These are phyloP conservation scores for Camellia sinensis DNA, from an alignment of 148 eudicot species.

Conservation along the genomic window DNA sequence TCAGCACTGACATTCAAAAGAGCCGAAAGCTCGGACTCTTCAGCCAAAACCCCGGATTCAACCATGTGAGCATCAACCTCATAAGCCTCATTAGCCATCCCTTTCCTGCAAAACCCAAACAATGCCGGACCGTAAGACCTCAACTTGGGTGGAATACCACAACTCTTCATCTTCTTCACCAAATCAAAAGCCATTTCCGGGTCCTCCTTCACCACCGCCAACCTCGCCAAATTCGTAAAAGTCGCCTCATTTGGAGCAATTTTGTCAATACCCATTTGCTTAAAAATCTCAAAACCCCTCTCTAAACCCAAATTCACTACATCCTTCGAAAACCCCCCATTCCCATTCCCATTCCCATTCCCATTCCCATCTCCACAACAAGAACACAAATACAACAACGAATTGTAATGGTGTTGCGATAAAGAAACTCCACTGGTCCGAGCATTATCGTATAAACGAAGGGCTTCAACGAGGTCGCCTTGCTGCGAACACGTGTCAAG, in stretches of 20 bases:
- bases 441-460: constrained; percentile 59
- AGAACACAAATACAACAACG: constrained; percentile 71
- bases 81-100: constrained; percentile 65
- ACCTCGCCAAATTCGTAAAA: constrained; percentile 81
- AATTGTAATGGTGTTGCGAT: constrained; percentile 56
- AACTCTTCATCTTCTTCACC: constrained; percentile 60
- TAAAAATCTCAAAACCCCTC: constrained; percentile 78
- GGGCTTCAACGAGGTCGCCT: constrained; percentile 49
- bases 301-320: constrained; percentile 33
- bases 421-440: constrained; percentile 33
- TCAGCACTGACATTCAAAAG: constrained; percentile 68
- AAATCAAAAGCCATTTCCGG: constrained; percentile 84
- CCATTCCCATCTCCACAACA: constrained; percentile 9
- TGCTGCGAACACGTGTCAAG: constrained; percentile 66
- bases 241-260: constrained; percentile 86
- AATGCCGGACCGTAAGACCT: constrained; percentile 92
- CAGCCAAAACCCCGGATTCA: constrained; percentile 65
- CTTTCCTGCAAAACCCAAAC: constrained; percentile 65
- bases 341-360: constrained; percentile 6
- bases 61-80: constrained; percentile 73
- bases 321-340: background rate
- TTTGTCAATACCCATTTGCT: constrained; percentile 56
- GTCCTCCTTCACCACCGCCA: constrained; percentile 71
- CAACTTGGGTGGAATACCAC: constrained; percentile 57
- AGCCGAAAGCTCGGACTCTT: constrained; percentile 68